phyloP scores from a whole-genome alignment of 306 rosid species.

The Castanea sativa region DNA sequence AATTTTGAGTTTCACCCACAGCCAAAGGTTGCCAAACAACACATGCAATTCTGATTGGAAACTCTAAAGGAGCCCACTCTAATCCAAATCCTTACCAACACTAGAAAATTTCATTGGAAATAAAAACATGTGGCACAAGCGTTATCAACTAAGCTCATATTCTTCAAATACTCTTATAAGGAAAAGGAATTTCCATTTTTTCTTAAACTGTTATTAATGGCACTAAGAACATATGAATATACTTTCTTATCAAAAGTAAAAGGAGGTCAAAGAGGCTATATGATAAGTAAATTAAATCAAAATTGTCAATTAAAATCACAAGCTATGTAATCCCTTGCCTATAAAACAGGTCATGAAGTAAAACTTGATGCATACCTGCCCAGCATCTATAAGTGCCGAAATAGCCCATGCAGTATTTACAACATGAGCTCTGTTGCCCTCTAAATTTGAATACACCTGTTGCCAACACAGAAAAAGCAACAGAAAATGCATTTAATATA shows the following conservation, averaged over 20 bases:
- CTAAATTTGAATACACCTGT: conserved; percentile 73
- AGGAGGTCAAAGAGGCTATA: neutral
- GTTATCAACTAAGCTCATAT: neutral
- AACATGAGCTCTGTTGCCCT: conserved; percentile 57
- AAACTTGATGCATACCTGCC: conserved; percentile 53
- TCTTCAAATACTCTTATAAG: neutral
- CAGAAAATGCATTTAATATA: neutral
- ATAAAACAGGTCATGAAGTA: conserved; percentile 1
- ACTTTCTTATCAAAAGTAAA: neutral
- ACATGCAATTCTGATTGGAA: neutral
- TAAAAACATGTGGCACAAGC: neutral
- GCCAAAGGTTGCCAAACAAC: neutral
- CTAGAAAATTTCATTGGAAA: neutral
- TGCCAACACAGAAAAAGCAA: neutral
- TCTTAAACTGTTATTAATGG: neutral
- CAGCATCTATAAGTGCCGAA: conserved; percentile 72
- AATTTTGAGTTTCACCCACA: neutral
- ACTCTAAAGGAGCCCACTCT: neutral
- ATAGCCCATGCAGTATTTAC: conserved; percentile 86
- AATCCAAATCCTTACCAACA: neutral
- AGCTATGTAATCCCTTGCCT: neutral
- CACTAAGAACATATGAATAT: neutral
- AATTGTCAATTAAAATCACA: neutral
- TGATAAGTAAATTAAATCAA: neutral
- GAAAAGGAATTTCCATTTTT: neutral